Percentiles rank a stretch among this genome's conserved stretches.
These are phyloP conservation scores for Mycena galericulata DNA, from an alignment of 768 basidiomycete genomes.

Conservation along the genomic window DNA sequence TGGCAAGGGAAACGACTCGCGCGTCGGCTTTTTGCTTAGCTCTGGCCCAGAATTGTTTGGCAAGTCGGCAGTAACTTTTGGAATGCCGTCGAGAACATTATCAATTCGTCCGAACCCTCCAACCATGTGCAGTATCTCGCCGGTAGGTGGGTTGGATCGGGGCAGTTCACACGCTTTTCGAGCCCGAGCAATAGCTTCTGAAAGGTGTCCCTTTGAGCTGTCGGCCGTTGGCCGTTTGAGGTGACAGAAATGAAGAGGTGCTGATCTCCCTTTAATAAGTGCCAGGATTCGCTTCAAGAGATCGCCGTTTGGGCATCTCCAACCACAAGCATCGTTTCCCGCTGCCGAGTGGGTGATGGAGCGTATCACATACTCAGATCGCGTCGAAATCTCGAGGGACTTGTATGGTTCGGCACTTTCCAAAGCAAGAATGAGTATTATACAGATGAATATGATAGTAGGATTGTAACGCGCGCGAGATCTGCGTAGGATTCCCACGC, in stretches of 20 bases:
- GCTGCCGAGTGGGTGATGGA: too few species aligned
- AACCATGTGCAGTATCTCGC: background rate
- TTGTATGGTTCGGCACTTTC: background rate
- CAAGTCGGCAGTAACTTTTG: background rate
- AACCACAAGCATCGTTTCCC: too few species aligned
- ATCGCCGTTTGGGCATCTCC: conserved; percentile 20
- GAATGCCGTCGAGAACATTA: background rate
- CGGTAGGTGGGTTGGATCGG: background rate
- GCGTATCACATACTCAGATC: too few species aligned
- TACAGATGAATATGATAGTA: too few species aligned
- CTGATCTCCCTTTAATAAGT: background rate
- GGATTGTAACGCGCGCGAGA: too few species aligned
- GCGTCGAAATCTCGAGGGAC: conserved; percentile 1
- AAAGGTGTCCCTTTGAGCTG: background rate
- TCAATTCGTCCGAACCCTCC: too few species aligned
- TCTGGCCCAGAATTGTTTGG: background rate
- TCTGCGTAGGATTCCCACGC: too few species aligned
- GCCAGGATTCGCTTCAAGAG: background rate
- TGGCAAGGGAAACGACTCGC: background rate
- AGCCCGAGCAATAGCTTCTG: background rate
- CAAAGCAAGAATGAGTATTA: too few species aligned
- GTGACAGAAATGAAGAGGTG: background rate
- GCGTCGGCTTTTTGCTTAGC: background rate
- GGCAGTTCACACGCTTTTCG: background rate
- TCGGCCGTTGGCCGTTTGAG: background rate